Conservation (phyloP, 345 rosid species). For the Sisymbrium irio region DNA sequence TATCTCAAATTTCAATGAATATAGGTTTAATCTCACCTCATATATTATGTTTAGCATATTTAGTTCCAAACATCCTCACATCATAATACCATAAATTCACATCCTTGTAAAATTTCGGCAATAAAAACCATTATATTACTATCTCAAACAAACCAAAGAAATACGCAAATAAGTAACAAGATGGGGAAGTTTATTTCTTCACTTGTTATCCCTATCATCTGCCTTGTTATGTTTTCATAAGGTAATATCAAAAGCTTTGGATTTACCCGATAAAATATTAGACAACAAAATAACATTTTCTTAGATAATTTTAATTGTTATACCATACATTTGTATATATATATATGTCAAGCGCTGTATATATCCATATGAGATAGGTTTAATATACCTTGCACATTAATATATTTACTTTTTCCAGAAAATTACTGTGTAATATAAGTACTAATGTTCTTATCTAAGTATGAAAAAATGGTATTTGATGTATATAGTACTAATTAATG, state of each 20-base stretch:
- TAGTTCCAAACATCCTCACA: not conserved
- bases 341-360: not conserved
- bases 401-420: not conserved
- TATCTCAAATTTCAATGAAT: not conserved
- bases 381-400: not conserved
- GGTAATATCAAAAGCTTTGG: not conserved
- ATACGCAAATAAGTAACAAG: not conserved
- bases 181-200: not conserved
- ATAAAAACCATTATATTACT: not conserved
- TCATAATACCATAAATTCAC: not conserved
- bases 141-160: not conserved
- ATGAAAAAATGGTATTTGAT: not conserved
- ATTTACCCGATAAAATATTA: not conserved
- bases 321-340: not conserved
- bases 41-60: not conserved
- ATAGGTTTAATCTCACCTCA: not conserved
- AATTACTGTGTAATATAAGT: not conserved
- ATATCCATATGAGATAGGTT: not conserved
- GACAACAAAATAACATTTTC: not conserved
- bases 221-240: not conserved
- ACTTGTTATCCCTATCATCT: not conserved
- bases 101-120: not conserved
- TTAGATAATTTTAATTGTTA: not conserved
- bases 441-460: not conserved
- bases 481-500: not conserved